A percentile compares a stretch with the other conserved stretches of the same genome.
Evolutionary conservation across 2,329 filamentous ascomycete genomes (phyloP).

Genomic region (Trichoderma simmonsii): DNA sequence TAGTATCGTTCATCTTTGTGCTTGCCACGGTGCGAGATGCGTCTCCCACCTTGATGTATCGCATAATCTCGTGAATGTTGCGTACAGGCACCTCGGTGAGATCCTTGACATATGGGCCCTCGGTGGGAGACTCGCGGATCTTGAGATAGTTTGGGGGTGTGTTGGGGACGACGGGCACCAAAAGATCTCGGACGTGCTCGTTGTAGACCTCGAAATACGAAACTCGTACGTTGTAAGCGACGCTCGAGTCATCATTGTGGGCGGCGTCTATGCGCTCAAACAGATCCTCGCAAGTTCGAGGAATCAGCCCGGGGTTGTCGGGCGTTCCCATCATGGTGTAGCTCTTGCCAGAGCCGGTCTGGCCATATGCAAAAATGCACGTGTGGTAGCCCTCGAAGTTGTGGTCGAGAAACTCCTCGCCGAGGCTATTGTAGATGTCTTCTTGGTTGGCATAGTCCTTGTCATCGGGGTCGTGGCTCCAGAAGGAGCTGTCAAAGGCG

Average conservation of each 20-base stretch:
- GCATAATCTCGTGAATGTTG: conserved; percentile 80
- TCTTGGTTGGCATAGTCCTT: conserved; percentile 88
- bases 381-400: conserved; percentile 99
- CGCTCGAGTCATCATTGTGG: conserved; percentile 77
- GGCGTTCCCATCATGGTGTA: conserved; percentile 96
- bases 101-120: conserved; percentile 96
- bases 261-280: conserved; percentile 86
- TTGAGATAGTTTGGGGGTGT: conserved; percentile 89
- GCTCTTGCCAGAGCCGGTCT: conserved; percentile 95
- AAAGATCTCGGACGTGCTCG: conserved; percentile 92
- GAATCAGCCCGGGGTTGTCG: conserved; percentile 86
- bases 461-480: conserved; percentile 81
- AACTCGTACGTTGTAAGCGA: conserved; percentile 94
- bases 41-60: conserved; percentile 88
- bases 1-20: conserved; percentile 99
- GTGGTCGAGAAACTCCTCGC: conserved; percentile 96
- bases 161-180: conserved; percentile 68
- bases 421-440: conserved; percentile 89
- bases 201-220: conserved; percentile 99
- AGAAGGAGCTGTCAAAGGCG: conserved; percentile 97
- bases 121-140: conserved; percentile 90
- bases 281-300: conserved; percentile 90
- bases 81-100: conserved; percentile 90
- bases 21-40: conserved; percentile 82
- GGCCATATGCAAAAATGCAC: conserved; percentile 97